Percentiles rank a stretch among this genome's conserved stretches.
Evolutionary conservation across 2,329 filamentous ascomycete species (phyloP).

Genomic region (Raffaelea albimanens): DNA sequence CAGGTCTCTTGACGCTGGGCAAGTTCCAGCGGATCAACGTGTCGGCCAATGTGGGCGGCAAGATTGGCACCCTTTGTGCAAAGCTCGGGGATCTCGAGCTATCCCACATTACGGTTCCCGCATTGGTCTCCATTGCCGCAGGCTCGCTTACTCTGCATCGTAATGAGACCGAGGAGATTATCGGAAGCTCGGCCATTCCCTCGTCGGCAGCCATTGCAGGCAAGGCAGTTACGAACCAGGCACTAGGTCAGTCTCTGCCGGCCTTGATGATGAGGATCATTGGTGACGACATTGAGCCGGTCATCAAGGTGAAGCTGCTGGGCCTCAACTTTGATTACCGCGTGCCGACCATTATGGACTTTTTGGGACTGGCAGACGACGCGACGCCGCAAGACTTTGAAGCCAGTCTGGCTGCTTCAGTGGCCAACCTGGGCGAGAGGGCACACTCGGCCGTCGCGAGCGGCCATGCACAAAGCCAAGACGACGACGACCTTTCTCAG

Average conservation of each 20-base stretch:
- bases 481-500: too few relatives aligned
- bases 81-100: constrained; percentile 56
- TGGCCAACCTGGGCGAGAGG: constrained; percentile 64
- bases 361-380: constrained; percentile 61
- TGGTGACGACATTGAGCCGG: constrained; percentile 87
- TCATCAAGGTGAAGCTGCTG: constrained; percentile 78
- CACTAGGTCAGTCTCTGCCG: constrained; percentile 17
- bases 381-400: constrained; percentile 65
- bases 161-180: constrained; percentile 60
- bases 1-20: constrained; percentile 70
- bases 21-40: constrained; percentile 55
- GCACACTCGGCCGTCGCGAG: constrained; percentile 38
- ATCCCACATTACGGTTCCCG: constrained; percentile 76
- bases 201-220: constrained; percentile 13
- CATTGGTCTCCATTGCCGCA: constrained; percentile 70
- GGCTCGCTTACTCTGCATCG: constrained; percentile 51
- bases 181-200: constrained; percentile 41
- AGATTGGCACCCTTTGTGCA: constrained; percentile 55
- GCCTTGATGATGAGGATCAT: constrained; percentile 85
- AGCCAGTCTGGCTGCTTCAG: constrained; percentile 65
- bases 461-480: constrained; percentile 11
- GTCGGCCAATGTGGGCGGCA: constrained; percentile 54
- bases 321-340: constrained; percentile 84
- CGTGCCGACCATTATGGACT: constrained; percentile 70
- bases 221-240: too few relatives aligned